Conservation (phyloP, 2,329 filamentous ascomycete genomes). For the Paecilomyces formosus region DNA sequence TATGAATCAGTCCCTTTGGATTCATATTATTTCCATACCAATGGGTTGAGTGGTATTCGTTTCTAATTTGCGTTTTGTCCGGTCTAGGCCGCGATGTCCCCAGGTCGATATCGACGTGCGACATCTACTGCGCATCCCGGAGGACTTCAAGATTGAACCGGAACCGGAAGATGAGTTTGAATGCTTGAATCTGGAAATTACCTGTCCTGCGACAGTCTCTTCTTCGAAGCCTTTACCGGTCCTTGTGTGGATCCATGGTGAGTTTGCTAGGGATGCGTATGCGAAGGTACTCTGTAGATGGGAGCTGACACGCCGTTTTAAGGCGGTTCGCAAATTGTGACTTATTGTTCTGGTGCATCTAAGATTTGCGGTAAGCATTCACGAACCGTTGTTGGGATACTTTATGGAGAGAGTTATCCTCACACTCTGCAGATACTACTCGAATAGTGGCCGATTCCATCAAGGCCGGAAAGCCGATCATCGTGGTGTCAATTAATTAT, state of each 20-base stretch:
- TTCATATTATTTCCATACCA: neutral
- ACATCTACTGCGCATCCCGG: constrained; percentile 37
- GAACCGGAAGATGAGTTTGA: constrained; percentile 37
- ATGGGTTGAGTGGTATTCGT: neutral
- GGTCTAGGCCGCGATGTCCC: constrained; percentile 35
- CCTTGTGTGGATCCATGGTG: constrained; percentile 41
- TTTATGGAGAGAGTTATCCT: neutral
- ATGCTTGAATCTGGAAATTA: constrained; percentile 39
- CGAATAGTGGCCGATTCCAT: constrained; percentile 31
- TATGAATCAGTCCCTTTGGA: constrained; percentile 5
- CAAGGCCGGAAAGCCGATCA: constrained; percentile 24
- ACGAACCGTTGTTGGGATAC: neutral
- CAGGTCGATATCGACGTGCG: constrained; percentile 35
- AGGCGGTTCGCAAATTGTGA: constrained; percentile 39
- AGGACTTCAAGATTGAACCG: constrained; percentile 17
- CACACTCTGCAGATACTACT: constrained; percentile 19
- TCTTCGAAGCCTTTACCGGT: constrained; percentile 24
- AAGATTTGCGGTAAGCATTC: constrained; percentile 32
- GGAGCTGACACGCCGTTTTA: neutral
- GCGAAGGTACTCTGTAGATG: neutral
- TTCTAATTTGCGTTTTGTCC: constrained; percentile 5
- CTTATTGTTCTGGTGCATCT: constrained; percentile 36
- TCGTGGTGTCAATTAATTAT: constrained; percentile 39
- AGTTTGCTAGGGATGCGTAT: neutral
- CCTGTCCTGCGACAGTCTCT: constrained; percentile 12